These are phyloP conservation scores for Chlorella sp. DNA, from an alignment of 139 green algal genomes.

Conservation along the genomic window DNA sequence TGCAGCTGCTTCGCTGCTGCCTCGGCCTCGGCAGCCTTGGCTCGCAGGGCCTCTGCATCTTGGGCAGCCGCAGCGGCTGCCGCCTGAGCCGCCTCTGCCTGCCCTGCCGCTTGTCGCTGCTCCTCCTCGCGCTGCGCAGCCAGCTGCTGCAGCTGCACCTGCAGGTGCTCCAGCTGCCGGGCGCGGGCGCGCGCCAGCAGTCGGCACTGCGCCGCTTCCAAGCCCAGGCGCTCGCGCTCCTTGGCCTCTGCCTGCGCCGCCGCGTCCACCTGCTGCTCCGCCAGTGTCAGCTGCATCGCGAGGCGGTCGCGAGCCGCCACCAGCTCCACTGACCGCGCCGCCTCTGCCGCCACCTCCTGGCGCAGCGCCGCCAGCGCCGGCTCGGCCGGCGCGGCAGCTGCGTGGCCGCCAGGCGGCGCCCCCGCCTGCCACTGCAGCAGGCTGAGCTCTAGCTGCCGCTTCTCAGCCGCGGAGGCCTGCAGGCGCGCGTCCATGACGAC, in stretches of 20 bases:
- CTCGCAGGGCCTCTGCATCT: not conserved
- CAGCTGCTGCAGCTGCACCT: conserved; percentile 1
- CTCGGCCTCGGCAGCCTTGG: not conserved
- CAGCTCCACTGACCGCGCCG: not conserved
- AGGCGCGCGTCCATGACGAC: not conserved
- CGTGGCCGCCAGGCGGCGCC: not conserved
- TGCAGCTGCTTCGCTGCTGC: not conserved
- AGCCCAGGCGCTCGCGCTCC: conserved; percentile 19
- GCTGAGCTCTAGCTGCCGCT: not conserved
- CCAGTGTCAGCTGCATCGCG: not conserved
- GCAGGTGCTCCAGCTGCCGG: conserved; percentile 31
- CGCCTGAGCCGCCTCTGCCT: not conserved
- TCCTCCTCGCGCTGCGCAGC: conserved; percentile 5
- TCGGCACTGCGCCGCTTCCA: conserved; percentile 12
- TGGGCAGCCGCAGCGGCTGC: not conserved
- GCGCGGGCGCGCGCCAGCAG: conserved; percentile 9
- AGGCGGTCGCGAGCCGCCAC: not conserved
- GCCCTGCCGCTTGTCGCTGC: too few relatives aligned
- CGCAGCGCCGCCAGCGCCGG: conserved; percentile 3
- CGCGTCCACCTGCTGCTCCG: conserved; percentile 14
- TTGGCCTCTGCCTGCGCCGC: conserved; percentile 8
- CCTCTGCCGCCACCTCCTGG: conserved; percentile 2
- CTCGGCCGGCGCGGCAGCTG: not conserved
- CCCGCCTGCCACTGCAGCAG: not conserved
- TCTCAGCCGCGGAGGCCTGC: not conserved